phyloP scores from a whole-genome alignment of 495 filamentous ascomycete genomes.

The Polyplosphaeria fusca region DNA sequence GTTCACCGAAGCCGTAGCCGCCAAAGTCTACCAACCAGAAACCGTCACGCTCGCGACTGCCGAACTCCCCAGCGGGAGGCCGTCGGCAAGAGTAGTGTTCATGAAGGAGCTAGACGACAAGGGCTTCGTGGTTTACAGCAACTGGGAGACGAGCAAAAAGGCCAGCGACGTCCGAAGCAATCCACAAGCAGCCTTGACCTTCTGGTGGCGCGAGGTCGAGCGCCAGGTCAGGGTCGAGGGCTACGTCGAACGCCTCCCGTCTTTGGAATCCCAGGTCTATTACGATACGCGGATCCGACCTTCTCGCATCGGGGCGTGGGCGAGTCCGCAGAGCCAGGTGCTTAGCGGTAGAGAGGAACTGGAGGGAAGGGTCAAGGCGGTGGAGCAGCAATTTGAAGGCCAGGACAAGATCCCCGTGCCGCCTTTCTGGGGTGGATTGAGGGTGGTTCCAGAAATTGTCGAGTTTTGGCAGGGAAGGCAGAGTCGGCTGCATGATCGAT shows the following conservation, averaged over 20 bases:
- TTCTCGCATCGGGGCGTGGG: slow-evolving; percentile 88
- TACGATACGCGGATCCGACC: slow-evolving; percentile 77
- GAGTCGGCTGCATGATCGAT: slow-evolving; percentile 89
- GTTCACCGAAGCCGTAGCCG: slow-evolving; percentile 68
- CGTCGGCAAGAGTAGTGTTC: slow-evolving; percentile 84
- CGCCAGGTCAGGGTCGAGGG: slow-evolving; percentile 87
- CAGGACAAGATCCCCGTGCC: slow-evolving; percentile 80
- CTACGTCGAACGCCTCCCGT: slow-evolving; percentile 58
- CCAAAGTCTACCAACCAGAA: slow-evolving; percentile 67
- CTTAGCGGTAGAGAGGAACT: slow-evolving; percentile 62
- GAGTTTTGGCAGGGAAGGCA: slow-evolving; percentile 95
- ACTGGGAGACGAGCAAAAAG: slow-evolving; percentile 78
- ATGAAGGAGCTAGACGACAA: slow-evolving; percentile 71
- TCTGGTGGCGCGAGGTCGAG: slow-evolving; percentile 74
- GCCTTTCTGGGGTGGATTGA: slow-evolving; percentile 86
- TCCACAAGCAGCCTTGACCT: slow-evolving; percentile 66
- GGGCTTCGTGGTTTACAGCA: slow-evolving; percentile 91
- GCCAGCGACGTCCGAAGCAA: slow-evolving; percentile 63
- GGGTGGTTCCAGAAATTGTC: slow-evolving; percentile 77
- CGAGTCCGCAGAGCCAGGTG: slow-evolving; percentile 79
- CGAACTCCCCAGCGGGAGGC: slow-evolving; percentile 74
- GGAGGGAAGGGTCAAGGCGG: slow-evolving; percentile 65
- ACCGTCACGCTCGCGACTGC: slow-evolving; percentile 79
- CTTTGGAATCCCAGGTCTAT: slow-evolving; percentile 80
- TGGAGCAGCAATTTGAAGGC: slow-evolving; percentile 69